Conservation (phyloP, 257 asterid genomes). For the Solanum lycopersicoides region DNA sequence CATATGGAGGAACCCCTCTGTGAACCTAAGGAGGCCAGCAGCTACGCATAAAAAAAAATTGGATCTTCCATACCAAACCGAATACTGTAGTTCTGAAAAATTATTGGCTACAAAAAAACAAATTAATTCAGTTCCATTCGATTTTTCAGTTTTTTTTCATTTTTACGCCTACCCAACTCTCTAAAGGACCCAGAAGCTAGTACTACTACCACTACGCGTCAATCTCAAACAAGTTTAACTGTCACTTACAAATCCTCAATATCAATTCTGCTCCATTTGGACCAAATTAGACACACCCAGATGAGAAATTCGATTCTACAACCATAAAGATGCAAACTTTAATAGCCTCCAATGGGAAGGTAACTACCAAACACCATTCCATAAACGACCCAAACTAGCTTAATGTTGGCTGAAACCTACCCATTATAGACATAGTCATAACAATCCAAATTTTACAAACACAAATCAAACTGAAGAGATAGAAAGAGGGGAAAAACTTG, state of each 20-base stretch:
- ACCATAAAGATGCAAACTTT: neutral
- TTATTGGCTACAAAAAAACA: too few relatives aligned
- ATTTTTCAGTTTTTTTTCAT: neutral
- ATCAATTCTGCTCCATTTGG: neutral
- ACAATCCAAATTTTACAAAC: neutral
- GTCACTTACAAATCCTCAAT: neutral
- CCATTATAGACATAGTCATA: neutral
- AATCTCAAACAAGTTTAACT: neutral
- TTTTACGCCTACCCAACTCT: slow-evolving; percentile 11
- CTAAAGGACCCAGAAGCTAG: neutral
- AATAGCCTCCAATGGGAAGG: neutral
- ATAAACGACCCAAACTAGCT: neutral
- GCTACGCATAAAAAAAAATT: neutral
- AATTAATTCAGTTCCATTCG: too few relatives aligned
- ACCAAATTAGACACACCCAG: neutral
- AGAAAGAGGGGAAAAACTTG: neutral
- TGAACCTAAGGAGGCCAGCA: slow-evolving; percentile 9
- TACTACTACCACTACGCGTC: neutral
- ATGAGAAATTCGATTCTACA: neutral
- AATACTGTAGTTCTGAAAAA: neutral
- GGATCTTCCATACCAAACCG: neutral
- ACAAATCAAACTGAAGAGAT: neutral
- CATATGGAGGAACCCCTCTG: slow-evolving; percentile 5
- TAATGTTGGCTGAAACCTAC: neutral
- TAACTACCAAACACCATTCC: neutral